phyloP scores from a whole-genome alignment of 768 basidiomycete species.

The Boletellus emodensis region DNA sequence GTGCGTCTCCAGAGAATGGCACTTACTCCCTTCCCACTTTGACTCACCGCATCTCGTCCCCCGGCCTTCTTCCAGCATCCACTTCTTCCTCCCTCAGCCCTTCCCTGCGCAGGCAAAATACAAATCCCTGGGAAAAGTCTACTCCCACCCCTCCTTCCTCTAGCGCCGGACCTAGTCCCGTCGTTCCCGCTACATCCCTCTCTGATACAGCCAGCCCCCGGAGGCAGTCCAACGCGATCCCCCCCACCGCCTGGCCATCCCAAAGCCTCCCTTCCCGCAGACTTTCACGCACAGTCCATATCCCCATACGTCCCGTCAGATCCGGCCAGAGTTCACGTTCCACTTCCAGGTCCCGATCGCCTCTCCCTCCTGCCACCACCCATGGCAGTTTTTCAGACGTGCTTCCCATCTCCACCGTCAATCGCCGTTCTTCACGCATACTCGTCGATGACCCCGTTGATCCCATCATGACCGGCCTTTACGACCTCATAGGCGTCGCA shows the following conservation, averaged over 20 bases:
- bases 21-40: conserved; percentile 38
- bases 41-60: conserved; percentile 52
- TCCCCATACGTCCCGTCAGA: conserved; percentile 57
- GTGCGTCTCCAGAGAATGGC: conserved; percentile 58
- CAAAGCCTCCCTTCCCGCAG: conserved; percentile 65
- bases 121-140: conserved; percentile 64
- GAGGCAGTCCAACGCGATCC: conserved; percentile 50
- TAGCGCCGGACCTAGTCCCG: conserved; percentile 55
- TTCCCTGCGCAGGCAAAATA: conserved; percentile 62
- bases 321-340: conserved; percentile 89
- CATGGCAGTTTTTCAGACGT: conserved; percentile 65
- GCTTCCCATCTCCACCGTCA: conserved; percentile 40
- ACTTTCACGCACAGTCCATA: conserved; percentile 82
- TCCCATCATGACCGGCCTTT: conserved; percentile 85
- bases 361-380: conserved; percentile 67
- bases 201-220: conserved; percentile 66
- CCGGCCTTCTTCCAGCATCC: conserved; percentile 60
- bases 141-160: conserved; percentile 47
- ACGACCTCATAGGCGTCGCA: conserved; percentile 88
- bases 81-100: conserved; percentile 60
- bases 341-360: conserved; percentile 91
- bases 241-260: conserved; percentile 51
- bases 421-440: conserved; percentile 77
- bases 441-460: conserved; percentile 82
- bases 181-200: conserved; percentile 54